A percentile compares a stretch with the other conserved stretches of the same genome.
Conservation (phyloP, 805 yeast species). For the Zygoascus ofunaensis region DNA sequence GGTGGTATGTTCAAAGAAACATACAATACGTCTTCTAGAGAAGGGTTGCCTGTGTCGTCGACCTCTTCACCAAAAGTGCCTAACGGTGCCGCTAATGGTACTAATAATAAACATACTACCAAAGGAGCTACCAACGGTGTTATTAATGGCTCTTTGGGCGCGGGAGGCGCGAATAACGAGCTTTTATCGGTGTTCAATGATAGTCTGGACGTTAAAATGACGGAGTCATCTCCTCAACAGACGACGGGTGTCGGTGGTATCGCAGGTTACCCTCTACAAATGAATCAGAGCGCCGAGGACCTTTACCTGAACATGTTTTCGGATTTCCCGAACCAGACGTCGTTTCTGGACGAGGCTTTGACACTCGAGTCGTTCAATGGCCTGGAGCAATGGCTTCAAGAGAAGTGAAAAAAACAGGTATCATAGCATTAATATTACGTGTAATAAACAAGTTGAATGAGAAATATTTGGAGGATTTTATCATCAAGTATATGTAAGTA, state of each 20-base stretch:
- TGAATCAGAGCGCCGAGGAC: conserved; percentile 15
- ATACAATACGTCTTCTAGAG: no score
- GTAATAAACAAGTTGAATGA: no score
- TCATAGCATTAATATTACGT: neutral
- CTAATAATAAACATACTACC: neutral
- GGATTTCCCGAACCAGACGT: conserved; percentile 27
- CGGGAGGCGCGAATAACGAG: neutral
- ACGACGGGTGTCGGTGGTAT: no score
- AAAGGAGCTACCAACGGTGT: neutral
- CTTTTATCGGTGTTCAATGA: no score
- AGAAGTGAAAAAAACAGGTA: no score
- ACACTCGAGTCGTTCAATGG: conserved; percentile 19
- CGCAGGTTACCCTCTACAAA: neutral
- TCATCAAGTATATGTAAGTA: neutral
- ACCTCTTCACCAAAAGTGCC: no score
- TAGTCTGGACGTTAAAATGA: neutral
- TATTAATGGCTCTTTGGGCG: neutral
- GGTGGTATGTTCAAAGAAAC: no score
- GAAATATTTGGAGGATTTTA: no score
- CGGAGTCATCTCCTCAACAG: neutral
- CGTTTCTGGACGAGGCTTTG: conserved; percentile 25
- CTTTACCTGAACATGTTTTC: conserved; percentile 27
- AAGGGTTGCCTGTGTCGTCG: no score
- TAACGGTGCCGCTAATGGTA: neutral
- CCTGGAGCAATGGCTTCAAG: conserved; percentile 19